Conservation (phyloP, 306 rosid species). For the Corylus avellana region DNA sequence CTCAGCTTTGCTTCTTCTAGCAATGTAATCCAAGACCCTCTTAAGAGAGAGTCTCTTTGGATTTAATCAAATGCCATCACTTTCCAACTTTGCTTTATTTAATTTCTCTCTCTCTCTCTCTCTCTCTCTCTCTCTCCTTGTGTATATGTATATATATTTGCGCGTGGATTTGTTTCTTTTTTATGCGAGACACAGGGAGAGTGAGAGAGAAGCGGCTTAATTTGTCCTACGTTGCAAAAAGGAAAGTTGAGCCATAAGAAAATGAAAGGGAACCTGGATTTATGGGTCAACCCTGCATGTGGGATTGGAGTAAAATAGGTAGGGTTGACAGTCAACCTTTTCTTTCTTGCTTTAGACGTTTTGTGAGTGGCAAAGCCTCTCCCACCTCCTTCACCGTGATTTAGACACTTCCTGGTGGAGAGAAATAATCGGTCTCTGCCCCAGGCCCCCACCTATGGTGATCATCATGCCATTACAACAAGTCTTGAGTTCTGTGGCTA, state of each 20-base stretch:
- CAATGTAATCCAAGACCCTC: constrained; percentile 68
- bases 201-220: neutral
- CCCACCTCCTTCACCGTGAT: neutral
- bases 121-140: neutral
- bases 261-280: constrained; percentile 13
- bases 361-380: neutral
- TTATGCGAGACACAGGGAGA: neutral
- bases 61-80: constrained; percentile 11
- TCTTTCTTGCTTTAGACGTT: constrained; percentile 31
- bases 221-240: neutral
- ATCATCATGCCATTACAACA: neutral
- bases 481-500: neutral
- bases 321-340: constrained; percentile 4
- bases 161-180: neutral
- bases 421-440: neutral
- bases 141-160: neutral
- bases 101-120: neutral
- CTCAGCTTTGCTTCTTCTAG: constrained; percentile 45
- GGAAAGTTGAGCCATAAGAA: neutral
- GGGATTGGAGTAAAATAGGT: constrained; percentile 30
- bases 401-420: neutral
- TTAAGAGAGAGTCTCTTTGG: constrained; percentile 65
- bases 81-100: neutral
- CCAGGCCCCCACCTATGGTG: neutral
- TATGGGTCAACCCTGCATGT: constrained; percentile 54